phyloP scores from a whole-genome alignment of 257 asterid genomes.

The Nicotiana otophora region DNA sequence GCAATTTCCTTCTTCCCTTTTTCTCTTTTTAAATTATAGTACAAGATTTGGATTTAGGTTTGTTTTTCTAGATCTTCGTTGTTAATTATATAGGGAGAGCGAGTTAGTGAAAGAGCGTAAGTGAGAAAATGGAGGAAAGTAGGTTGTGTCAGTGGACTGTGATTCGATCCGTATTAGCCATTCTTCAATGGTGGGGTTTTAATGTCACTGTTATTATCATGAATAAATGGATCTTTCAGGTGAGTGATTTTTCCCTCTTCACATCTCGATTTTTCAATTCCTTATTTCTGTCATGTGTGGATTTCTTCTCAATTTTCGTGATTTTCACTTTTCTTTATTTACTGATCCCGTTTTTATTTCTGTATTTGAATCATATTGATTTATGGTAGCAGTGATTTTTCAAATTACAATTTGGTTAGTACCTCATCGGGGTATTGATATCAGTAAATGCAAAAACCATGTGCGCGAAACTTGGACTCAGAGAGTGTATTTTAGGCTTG shows the following conservation, averaged over 20 bases:
- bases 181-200: constrained; percentile 49
- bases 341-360: not conserved
- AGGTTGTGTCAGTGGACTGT: constrained; percentile 29
- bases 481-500: not conserved
- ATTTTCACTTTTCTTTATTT: not conserved
- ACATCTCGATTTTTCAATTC: not conserved
- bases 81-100: not conserved
- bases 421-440: not conserved
- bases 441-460: not conserved
- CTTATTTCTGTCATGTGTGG: not conserved
- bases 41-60: not conserved
- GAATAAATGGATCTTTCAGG: constrained; percentile 56
- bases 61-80: not conserved
- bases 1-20: not conserved
- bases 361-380: not conserved
- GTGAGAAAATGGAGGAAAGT: constrained; percentile 25
- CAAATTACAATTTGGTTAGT: not conserved
- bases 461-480: not conserved
- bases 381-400: not conserved
- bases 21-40: not conserved
- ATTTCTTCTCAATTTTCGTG: not conserved
- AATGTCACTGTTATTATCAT: constrained; percentile 48
- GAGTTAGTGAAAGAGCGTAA: not conserved
- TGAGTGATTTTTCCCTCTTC: not conserved
- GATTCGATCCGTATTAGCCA: constrained; percentile 33